Conservation (phyloP, 495 filamentous ascomycete genomes). For the Cercophora sp. region DNA sequence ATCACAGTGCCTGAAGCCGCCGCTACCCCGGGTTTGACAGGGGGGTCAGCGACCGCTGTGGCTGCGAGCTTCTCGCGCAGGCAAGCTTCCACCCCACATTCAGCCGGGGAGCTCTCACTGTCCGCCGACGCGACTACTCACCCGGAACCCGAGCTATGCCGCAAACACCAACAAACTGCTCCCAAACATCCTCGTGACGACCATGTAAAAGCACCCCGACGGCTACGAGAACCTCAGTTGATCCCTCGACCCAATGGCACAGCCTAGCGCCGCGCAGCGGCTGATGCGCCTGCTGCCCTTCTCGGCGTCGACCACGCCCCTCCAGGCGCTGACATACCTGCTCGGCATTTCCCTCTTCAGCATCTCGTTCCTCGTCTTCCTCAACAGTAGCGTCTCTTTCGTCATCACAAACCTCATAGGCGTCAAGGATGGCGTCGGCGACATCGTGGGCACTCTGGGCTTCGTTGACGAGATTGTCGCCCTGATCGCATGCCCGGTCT, state of each 20-base stretch:
- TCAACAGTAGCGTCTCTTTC: constrained; percentile 90
- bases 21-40: constrained; percentile 4
- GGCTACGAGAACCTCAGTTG: neutral
- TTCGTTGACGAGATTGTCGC: constrained; percentile 95
- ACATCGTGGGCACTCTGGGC: constrained; percentile 88
- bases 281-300: constrained; percentile 52
- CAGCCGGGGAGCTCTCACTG: neutral
- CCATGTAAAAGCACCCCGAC: neutral
- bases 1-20: constrained; percentile 4
- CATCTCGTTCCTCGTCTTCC: constrained; percentile 95
- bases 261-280: constrained; percentile 20
- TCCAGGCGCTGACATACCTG: constrained; percentile 81
- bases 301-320: constrained; percentile 54
- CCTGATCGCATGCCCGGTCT: constrained; percentile 82
- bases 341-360: constrained; percentile 88
- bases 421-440: constrained; percentile 68
- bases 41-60: neutral
- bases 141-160: neutral
- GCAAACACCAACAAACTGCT: neutral
- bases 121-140: neutral
- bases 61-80: neutral
- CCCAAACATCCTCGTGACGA: neutral
- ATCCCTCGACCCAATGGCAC: constrained; percentile 14
- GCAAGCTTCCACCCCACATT: neutral
- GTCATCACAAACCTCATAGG: constrained; percentile 89